A percentile compares a stretch with the other conserved stretches of the same genome.
phyloP scores from a whole-genome alignment of 2,329 filamentous ascomycete genomes.

The Camillea tinctor region DNA sequence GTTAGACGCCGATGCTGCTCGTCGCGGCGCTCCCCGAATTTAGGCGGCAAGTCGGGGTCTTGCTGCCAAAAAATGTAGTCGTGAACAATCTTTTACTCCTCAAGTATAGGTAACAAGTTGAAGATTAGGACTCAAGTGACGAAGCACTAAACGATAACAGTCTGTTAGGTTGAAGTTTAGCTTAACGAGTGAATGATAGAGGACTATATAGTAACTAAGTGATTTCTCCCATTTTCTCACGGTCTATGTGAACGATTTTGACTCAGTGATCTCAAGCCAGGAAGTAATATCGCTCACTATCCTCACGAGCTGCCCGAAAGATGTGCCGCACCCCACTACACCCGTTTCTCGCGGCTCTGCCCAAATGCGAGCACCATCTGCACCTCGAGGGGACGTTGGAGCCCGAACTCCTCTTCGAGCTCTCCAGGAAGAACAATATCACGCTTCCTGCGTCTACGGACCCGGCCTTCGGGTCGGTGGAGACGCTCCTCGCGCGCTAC shows the following conservation, averaged over 20 bases:
- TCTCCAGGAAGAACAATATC: conserved; percentile 67
- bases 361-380: conserved; percentile 81
- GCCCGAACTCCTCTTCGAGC: conserved; percentile 66
- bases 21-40: background rate
- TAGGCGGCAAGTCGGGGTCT: background rate
- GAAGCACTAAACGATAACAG: background rate
- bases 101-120: background rate
- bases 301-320: conserved; percentile 13
- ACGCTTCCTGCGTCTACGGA: conserved; percentile 56
- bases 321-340: conserved; percentile 60
- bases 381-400: conserved; percentile 76
- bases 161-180: background rate
- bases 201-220: background rate
- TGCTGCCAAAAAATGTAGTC: background rate
- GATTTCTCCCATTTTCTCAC: background rate
- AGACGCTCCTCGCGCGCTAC: conserved; percentile 63
- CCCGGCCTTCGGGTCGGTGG: conserved; percentile 60
- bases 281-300: conserved; percentile 8
- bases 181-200: background rate
- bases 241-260: background rate
- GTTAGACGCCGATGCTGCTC: background rate
- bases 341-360: conserved; percentile 62
- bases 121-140: background rate
- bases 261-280: background rate
- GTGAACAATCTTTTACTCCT: background rate